phyloP scores from a whole-genome alignment of 2,329 filamentous ascomycete genomes.

The Fusarium incarnatum region DNA sequence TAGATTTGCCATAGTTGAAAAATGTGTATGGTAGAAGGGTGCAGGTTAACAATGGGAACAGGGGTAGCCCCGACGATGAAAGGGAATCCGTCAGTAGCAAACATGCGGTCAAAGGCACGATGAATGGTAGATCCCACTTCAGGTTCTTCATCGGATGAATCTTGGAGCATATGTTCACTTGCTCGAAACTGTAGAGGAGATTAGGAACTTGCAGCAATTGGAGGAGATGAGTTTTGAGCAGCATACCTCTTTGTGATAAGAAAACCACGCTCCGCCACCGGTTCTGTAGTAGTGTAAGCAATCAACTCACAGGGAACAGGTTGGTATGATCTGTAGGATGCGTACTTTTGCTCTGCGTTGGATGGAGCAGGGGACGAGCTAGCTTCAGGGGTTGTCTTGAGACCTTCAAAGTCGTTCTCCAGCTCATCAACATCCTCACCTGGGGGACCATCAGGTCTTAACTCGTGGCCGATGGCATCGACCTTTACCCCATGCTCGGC shows the following conservation, averaged over 20 bases:
- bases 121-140: constrained; percentile 65
- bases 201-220: constrained; percentile 11
- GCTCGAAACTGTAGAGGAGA: constrained; percentile 58
- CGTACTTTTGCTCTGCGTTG: constrained; percentile 47
- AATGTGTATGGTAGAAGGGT: constrained; percentile 69
- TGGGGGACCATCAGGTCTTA: constrained; percentile 46
- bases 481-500: constrained; percentile 75
- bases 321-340: not conserved
- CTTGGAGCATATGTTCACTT: constrained; percentile 60
- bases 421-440: constrained; percentile 67
- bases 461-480: constrained; percentile 70
- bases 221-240: not conserved
- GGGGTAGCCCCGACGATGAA: constrained; percentile 63
- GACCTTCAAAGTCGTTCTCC: constrained; percentile 65
- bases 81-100: constrained; percentile 67
- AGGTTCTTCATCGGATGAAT: constrained; percentile 70
- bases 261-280: constrained; percentile 57
- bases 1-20: constrained; percentile 77
- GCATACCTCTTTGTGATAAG: constrained; percentile 64
- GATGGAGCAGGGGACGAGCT: constrained; percentile 52
- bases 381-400: constrained; percentile 64
- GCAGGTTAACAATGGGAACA: constrained; percentile 58
- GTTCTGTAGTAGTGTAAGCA: constrained; percentile 30
- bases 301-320: not conserved
- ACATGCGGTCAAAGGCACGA: constrained; percentile 70